Base-by-base conservation (phyloP, 495 filamentous ascomycete genomes). In the Penicillium parvum region DNA sequence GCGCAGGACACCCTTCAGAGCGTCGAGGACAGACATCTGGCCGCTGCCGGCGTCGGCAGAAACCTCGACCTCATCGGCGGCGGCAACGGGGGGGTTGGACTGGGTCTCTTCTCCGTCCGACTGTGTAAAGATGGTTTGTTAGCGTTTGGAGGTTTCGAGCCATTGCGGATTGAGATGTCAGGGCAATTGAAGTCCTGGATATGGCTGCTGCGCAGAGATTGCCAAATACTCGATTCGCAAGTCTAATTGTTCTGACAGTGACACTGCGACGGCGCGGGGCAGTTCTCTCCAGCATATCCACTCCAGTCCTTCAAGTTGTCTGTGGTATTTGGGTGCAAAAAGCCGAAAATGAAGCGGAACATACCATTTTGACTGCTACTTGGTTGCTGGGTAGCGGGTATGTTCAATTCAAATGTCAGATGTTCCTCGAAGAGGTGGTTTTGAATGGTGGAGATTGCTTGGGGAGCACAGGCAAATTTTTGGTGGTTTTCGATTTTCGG, bases 1-100 rank as follows among this genome's bases (percentile, higher is more conserved):
- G 78, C 95, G 96, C 50, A 98, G 82, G 51, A 96, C 92, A 53
- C 74, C 90, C 77, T 97, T 97, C 53, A 98, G 86, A 46, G 92
- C 94, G 55, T 97, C 92, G 54, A 96, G 85, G 60, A 96, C 90
- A 58, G 85, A 88, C 90, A 97, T 96, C 78, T 95, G 86, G 60
- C 90, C 90, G 60, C 78, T 72, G 56, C 79, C 72, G 54, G 83
- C 85, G 69, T 94, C 86, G 68, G 84, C 88, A 68, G 81, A 77
- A 63, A 95, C 87, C 73, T 95, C 89, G 64, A 95, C 90, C 74
- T 95, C 88, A 62, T 90, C 83, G 66, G 83, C 81, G 58, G 80
- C 81, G 41, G 8, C 28, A n/a, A 77, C 81, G 67, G 84, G 83
- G 57, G 73, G 71, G 53, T 79, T 81, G 58, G 81, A 82, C 66